phyloP scores from a whole-genome alignment of 352 stramenopile genomes.

The Globisporangium nagaii region DNA sequence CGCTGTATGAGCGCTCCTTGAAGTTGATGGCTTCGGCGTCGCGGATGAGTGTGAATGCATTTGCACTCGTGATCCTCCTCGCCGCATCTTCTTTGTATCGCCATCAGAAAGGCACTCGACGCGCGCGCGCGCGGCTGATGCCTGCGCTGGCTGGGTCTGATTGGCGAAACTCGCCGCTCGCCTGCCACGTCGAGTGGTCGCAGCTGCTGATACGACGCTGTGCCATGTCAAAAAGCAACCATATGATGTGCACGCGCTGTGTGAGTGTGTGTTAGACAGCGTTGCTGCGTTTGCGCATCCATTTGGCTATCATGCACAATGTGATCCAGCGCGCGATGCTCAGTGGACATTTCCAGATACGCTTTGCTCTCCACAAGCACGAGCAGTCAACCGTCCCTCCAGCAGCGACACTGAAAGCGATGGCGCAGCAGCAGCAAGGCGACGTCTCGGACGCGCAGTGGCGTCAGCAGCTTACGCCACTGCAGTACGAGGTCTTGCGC shows the following conservation, averaged over 20 bases:
- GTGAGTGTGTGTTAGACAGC: too few relatives aligned
- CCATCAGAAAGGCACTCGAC: neutral
- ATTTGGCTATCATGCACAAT: too few relatives aligned
- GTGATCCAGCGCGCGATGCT: too few relatives aligned
- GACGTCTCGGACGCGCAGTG: constrained; percentile 73
- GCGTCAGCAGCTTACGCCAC: constrained; percentile 64
- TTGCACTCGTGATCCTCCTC: neutral
- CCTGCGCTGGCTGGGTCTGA: neutral
- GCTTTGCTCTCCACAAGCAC: too few relatives aligned
- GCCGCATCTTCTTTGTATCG: neutral
- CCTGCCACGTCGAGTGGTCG: neutral
- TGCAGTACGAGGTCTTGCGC: constrained; percentile 83
- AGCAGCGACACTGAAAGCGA: neutral
- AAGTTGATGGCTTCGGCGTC: too few relatives aligned
- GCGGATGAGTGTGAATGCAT: neutral
- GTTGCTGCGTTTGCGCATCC: neutral
- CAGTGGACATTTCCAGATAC: too few relatives aligned
- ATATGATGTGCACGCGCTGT: too few relatives aligned
- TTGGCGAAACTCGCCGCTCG: neutral
- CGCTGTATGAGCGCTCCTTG: neutral
- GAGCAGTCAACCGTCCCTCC: too few relatives aligned
- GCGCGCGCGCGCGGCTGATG: neutral
- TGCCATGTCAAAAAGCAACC: neutral
- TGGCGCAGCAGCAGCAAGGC: neutral
- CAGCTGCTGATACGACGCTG: neutral